phyloP scores from a whole-genome alignment of 192 early-diverging fungal species.

The Dimargaris verticillata region DNA sequence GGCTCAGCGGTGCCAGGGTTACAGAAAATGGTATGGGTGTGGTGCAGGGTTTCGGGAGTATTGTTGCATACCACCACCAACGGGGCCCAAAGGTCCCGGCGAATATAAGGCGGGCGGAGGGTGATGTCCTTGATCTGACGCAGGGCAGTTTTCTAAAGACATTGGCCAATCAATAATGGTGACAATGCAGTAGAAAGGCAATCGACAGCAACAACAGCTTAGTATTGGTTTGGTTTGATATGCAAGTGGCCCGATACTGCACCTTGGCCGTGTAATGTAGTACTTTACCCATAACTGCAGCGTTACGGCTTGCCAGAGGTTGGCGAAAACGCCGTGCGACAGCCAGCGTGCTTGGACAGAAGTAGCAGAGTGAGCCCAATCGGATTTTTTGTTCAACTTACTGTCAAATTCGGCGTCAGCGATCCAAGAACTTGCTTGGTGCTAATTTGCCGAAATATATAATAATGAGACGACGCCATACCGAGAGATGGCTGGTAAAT shows the following conservation, averaged over 20 bases:
- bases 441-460: conserved; percentile 27
- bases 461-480: conserved; percentile 6
- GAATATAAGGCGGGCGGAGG: conserved; percentile 19
- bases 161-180: not conserved
- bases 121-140: conserved; percentile 19
- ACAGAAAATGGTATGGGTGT: conserved; percentile 1
- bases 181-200: not conserved
- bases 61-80: conserved; percentile 17
- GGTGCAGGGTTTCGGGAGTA: not conserved
- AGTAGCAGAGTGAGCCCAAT: not conserved
- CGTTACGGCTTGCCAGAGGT: not conserved
- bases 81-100: conserved; percentile 30
- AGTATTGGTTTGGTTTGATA: not conserved
- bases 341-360: not conserved
- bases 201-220: no score
- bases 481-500: no score
- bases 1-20: not conserved
- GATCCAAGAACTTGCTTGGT: conserved; percentile 26
- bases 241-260: conserved; percentile 5
- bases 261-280: not conserved
- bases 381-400: not conserved
- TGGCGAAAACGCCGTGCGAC: not conserved
- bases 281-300: not conserved
- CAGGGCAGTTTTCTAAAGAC: conserved; percentile 12
- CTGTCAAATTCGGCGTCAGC: not conserved